Evolutionary conservation across 225 moss, liverwort and hornwort genomes (phyloP).

Genomic region (Marchantia paleacea): DNA sequence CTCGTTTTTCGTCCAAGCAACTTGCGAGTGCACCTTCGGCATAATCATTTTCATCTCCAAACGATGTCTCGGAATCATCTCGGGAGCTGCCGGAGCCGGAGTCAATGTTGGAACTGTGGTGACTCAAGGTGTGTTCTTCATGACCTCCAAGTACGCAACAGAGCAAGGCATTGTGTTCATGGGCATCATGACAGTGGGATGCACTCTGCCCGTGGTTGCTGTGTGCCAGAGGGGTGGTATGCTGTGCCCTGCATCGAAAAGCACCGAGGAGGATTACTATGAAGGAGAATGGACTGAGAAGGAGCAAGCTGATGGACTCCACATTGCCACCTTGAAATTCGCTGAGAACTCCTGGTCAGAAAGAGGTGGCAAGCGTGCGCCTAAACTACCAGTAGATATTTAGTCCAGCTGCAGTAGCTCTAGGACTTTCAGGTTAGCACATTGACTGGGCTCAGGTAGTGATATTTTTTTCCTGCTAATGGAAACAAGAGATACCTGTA

Average conservation of each 20-base stretch:
- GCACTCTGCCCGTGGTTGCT: constrained; percentile 25
- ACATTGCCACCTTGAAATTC: constrained; percentile 50
- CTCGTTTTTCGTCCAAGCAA: constrained; percentile 65
- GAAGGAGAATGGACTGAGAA: constrained; percentile 39
- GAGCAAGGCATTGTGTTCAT: constrained; percentile 52
- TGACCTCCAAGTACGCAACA: constrained; percentile 35
- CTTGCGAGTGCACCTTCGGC: constrained; percentile 72
- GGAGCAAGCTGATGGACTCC: constrained; percentile 55
- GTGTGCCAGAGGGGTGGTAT: constrained; percentile 57
- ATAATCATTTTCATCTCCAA: constrained; percentile 70
- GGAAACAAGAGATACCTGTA: too few species aligned
- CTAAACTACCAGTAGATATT: too few species aligned
- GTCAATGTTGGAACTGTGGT: constrained; percentile 55
- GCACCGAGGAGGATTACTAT: constrained; percentile 53
- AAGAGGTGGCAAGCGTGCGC: constrained; percentile 16
- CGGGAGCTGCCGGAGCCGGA: constrained; percentile 67
- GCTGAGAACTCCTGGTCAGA: constrained; percentile 51
- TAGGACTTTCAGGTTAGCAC: too few species aligned
- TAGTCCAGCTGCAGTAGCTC: too few species aligned
- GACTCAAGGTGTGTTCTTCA: constrained; percentile 53
- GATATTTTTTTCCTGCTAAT: too few species aligned
- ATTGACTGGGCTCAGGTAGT: too few species aligned
- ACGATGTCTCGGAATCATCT: constrained; percentile 61
- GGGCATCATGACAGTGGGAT: constrained; percentile 53
- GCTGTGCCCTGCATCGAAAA: constrained; percentile 29